These are phyloP conservation scores for Neostapfia colusana DNA, from an alignment of 176 grass and related monocot species.

Conservation along the genomic window DNA sequence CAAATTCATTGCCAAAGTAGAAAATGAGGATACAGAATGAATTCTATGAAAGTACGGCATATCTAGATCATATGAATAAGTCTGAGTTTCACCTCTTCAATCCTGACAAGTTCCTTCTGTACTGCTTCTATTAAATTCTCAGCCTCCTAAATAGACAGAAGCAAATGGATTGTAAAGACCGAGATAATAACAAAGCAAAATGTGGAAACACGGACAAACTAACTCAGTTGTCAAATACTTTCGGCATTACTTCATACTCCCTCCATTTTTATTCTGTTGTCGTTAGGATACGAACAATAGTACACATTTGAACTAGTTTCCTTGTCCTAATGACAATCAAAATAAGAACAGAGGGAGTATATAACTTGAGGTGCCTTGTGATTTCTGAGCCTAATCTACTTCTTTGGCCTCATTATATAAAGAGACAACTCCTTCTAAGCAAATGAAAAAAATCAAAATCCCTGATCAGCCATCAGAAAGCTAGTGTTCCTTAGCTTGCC, in stretches of 20 bases:
- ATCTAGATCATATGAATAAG: conserved; percentile 11
- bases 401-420: too few species aligned
- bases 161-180: conserved; percentile 6
- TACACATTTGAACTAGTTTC: too few species aligned
- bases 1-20: conserved; percentile 43
- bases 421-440: too few species aligned
- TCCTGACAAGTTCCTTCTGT: conserved; percentile 72
- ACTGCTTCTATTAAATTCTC: conserved; percentile 70
- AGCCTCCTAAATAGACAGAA: conserved; percentile 63
- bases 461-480: too few species aligned
- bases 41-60: conserved; percentile 8
- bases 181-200: conserved; percentile 4
- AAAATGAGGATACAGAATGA: conserved; percentile 45
- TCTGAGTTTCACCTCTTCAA: conserved; percentile 54
- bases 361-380: too few species aligned
- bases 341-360: too few species aligned
- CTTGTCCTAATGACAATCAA: too few species aligned
- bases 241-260: not conserved
- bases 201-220: not conserved
- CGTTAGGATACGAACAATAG: too few species aligned
- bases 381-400: too few species aligned
- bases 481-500: too few species aligned
- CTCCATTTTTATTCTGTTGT: too few species aligned
- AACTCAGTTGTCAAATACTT: not conserved
- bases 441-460: too few species aligned